Evolutionary conservation across 805 yeast genomes (phyloP).

Genomic region (Suhomyces tanzawaensis): DNA sequence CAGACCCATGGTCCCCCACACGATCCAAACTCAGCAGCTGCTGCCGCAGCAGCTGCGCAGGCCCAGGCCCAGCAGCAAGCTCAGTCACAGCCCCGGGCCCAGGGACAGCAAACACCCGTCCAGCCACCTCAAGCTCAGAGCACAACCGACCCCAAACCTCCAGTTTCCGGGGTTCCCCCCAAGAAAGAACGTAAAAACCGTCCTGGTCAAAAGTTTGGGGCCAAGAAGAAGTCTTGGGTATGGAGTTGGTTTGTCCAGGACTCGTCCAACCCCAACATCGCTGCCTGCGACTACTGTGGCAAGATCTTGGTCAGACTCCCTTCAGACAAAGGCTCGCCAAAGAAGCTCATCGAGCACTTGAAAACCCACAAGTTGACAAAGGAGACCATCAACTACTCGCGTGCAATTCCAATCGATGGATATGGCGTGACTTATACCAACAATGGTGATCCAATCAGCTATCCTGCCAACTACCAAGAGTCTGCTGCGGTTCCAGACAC

Average conservation of each 20-base stretch:
- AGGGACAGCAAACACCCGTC: neutral
- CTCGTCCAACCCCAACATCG: slow-evolving; percentile 43
- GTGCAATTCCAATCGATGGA: slow-evolving; percentile 40
- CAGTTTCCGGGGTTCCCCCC: neutral
- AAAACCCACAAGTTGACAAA: slow-evolving; percentile 50
- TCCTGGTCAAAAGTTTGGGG: slow-evolving; percentile 58
- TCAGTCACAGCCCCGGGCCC: neutral
- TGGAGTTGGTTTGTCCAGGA: slow-evolving; percentile 63
- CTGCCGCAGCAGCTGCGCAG: neutral
- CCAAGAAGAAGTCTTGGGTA: slow-evolving; percentile 61
- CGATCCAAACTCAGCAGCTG: slow-evolving; percentile 3
- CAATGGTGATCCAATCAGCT: slow-evolving; percentile 27
- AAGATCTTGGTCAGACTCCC: slow-evolving; percentile 46
- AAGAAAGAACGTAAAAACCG: slow-evolving; percentile 39
- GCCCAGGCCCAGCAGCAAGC: slow-evolving; percentile 3
- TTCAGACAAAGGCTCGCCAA: slow-evolving; percentile 58
- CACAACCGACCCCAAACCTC: neutral
- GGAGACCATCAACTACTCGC: slow-evolving; percentile 38
- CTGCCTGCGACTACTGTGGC: slow-evolving; percentile 55
- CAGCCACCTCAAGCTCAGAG: slow-evolving; percentile 1
- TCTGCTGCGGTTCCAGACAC: slow-evolving; percentile 2
- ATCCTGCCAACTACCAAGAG: slow-evolving; percentile 15
- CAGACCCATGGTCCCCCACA: slow-evolving; percentile 4
- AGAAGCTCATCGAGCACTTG: slow-evolving; percentile 56
- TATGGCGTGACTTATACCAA: slow-evolving; percentile 34